These are phyloP conservation scores for Cutaneotrichosporon sp. DNA, from an alignment of 1,284 basidiomycete genomes.

Conservation along the genomic window DNA sequence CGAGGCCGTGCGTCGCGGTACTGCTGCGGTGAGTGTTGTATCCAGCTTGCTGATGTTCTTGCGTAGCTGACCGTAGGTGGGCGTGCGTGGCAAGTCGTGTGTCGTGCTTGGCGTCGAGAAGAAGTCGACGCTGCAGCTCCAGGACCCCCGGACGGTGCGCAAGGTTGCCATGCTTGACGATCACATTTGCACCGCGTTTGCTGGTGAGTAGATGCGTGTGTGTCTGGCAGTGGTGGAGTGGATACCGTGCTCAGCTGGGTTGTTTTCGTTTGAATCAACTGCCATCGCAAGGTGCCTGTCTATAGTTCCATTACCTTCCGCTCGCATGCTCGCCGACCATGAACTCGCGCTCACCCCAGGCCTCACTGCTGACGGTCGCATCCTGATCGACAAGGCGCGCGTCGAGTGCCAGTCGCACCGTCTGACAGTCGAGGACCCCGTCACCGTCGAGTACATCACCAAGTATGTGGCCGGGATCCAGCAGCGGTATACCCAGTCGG, in stretches of 20 bases:
- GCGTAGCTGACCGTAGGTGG: constrained; percentile 63
- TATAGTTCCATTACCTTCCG: no score
- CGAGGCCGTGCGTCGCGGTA: constrained; percentile 95
- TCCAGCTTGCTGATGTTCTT: background rate
- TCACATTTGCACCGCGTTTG: constrained; percentile 95
- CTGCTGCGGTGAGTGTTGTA: constrained; percentile 75
- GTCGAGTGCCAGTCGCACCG: constrained; percentile 98
- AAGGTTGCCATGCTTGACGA: constrained; percentile 99
- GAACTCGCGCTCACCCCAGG: constrained; percentile 58
- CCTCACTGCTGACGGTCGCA: constrained; percentile 94
- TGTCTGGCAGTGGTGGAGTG: background rate
- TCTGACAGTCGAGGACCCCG: constrained; percentile 95
- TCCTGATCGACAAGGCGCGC: constrained; percentile 96
- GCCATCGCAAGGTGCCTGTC: no score
- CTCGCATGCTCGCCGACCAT: constrained; percentile 6
- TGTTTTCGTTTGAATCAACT: background rate
- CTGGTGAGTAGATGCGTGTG: constrained; percentile 62
- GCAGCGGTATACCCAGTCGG: constrained; percentile 98
- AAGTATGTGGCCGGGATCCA: constrained; percentile 96
- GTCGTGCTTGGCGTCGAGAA: constrained; percentile 99
- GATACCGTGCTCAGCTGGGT: background rate
- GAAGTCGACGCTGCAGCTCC: constrained; percentile 94
- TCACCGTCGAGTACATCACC: constrained; percentile 97
- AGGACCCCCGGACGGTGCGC: constrained; percentile 94
- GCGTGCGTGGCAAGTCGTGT: constrained; percentile 89